Evolutionary conservation across 257 asterid genomes (phyloP).

Genomic region (Solanum bulbocastanum): DNA sequence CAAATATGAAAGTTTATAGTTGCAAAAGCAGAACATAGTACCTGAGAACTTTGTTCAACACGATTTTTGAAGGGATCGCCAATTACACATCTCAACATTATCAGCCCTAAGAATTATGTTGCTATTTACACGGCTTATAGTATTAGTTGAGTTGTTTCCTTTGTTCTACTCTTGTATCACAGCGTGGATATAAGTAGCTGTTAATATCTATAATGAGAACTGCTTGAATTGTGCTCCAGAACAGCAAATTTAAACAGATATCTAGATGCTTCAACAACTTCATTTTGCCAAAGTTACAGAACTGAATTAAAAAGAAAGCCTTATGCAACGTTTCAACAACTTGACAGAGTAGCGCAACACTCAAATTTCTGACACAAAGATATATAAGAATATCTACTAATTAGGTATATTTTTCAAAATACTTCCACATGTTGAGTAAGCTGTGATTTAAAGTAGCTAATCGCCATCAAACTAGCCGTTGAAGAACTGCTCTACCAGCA

Average conservation of each 20-base stretch:
- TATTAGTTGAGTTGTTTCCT: background rate
- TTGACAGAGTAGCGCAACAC: background rate
- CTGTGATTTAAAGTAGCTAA: background rate
- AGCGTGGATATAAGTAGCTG: background rate
- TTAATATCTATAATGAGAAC: too few relatives aligned
- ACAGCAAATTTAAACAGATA: background rate
- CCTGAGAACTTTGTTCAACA: slow-evolving; percentile 79
- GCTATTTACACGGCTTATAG: background rate
- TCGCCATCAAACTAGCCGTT: background rate
- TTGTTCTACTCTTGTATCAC: background rate
- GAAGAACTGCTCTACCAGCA: background rate
- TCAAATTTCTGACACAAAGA: background rate
- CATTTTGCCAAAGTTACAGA: background rate
- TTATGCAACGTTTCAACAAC: background rate
- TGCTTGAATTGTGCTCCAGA: background rate
- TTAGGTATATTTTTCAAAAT: background rate
- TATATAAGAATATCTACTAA: background rate
- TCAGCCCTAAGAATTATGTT: background rate
- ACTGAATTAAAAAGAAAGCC: background rate
- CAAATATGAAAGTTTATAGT: background rate
- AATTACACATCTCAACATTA: background rate
- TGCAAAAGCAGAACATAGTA: background rate
- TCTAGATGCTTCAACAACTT: background rate
- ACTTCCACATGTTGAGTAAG: background rate
- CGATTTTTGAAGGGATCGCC: slow-evolving; percentile 14